Conservation (phyloP, 2,329 filamentous ascomycete genomes). For the Ceratocystis cacaofunesta region DNA sequence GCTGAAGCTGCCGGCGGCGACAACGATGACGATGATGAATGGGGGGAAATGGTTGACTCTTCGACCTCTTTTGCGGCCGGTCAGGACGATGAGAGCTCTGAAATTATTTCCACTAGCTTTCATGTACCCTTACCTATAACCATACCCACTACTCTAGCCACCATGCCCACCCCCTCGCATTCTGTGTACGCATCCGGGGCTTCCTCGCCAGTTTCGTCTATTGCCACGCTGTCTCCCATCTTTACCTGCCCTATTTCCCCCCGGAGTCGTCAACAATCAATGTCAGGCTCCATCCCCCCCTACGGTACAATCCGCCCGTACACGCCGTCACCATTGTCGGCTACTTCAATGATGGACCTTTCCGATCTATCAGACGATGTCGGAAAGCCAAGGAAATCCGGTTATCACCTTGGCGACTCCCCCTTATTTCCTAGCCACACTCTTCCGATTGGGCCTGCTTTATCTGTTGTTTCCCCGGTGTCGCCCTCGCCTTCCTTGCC, state of each 20-base stretch:
- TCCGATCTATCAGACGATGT: neutral
- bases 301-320: conserved; percentile 5
- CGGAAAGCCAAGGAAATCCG: neutral
- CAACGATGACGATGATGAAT: conserved; percentile 42
- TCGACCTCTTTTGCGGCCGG: neutral
- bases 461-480: neutral
- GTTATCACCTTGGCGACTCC: neutral
- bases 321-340: conserved; percentile 14
- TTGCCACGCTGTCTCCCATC: conserved; percentile 2
- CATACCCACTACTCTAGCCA: conserved; percentile 11
- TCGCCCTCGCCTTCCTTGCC: neutral
- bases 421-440: neutral
- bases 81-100: neutral
- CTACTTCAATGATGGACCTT: conserved; percentile 1
- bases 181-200: conserved; percentile 11
- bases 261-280: neutral
- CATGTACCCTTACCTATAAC: conserved; percentile 1
- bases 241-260: neutral
- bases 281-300: conserved; percentile 5
- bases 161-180: conserved; percentile 11
- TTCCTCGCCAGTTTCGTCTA: conserved; percentile 10
- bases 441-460: neutral
- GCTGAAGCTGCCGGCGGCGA: conserved; percentile 26
- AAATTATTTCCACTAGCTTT: neutral
- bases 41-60: conserved; percentile 41